phyloP scores from a whole-genome alignment of 2,329 filamentous ascomycete species.

The Epichloe elymi region DNA sequence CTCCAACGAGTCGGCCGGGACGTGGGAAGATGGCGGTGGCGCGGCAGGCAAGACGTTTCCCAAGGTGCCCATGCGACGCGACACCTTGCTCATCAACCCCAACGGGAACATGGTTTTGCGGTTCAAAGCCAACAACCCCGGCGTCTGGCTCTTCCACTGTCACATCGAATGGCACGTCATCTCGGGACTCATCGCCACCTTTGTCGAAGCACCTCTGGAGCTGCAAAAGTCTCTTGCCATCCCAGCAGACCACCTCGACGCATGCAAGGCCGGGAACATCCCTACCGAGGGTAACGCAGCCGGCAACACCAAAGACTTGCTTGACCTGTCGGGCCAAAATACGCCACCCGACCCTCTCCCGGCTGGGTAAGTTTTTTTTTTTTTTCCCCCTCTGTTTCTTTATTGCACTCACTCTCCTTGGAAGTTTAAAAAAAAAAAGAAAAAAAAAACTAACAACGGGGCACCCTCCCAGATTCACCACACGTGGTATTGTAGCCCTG shows the following conservation, averaged over 20 bases:
- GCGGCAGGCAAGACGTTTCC: conserved; percentile 33
- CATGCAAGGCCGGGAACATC: conserved; percentile 39
- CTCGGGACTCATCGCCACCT: conserved; percentile 51
- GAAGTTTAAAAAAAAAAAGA: neutral
- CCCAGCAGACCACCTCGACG: conserved; percentile 43
- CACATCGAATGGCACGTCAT: conserved; percentile 69
- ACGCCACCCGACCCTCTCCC: conserved; percentile 42
- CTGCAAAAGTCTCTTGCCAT: conserved; percentile 49
- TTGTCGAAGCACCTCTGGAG: conserved; percentile 48
- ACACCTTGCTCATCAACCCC: conserved; percentile 53
- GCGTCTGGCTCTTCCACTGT: conserved; percentile 64
- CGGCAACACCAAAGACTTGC: conserved; percentile 49
- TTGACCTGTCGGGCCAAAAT: conserved; percentile 52
- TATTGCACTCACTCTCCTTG: neutral
- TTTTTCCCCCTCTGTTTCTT: neutral
- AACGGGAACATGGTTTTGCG: conserved; percentile 55
- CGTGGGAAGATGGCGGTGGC: conserved; percentile 34
- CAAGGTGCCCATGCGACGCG: conserved; percentile 48
- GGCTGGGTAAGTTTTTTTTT: conserved; percentile 33
- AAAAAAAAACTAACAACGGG: conserved; percentile 3
- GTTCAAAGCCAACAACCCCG: conserved; percentile 56
- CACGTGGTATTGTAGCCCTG: conserved; percentile 58
- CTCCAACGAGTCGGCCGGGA: conserved; percentile 42
- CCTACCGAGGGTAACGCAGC: conserved; percentile 59
- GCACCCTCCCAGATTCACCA: conserved; percentile 40